These are phyloP conservation scores for Gloeophyllum trabeum DNA, from an alignment of 768 basidiomycete genomes.

Conservation along the genomic window DNA sequence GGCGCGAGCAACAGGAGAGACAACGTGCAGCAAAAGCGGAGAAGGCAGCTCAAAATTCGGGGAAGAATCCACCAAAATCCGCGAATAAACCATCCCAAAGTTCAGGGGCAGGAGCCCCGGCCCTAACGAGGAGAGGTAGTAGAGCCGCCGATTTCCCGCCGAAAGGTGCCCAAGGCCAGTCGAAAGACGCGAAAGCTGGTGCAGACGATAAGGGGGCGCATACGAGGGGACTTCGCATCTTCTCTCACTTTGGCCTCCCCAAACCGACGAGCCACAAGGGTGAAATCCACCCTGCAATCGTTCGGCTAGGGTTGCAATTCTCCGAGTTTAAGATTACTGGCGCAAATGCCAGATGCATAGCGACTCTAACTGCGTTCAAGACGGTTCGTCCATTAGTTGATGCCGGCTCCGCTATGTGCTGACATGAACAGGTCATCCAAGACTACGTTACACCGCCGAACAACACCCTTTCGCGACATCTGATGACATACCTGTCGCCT, in stretches of 20 bases:
- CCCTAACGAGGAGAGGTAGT: neutral
- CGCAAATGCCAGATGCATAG: conserved; percentile 92
- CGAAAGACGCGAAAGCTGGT: conserved; percentile 9
- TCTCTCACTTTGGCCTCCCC: conserved; percentile 76
- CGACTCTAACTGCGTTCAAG: conserved; percentile 85
- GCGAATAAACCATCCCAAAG: neutral
- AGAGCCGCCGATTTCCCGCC: neutral
- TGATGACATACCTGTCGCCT: conserved; percentile 85
- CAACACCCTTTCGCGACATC: conserved; percentile 80
- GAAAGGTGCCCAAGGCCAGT: neutral
- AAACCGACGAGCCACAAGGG: conserved; percentile 54
- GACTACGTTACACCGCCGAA: conserved; percentile 82
- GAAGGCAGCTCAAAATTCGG: conserved; percentile 3
- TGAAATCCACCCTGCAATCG: conserved; percentile 84
- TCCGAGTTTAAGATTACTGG: conserved; percentile 88
- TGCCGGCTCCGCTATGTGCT: conserved; percentile 1
- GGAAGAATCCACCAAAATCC: neutral
- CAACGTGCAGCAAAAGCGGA: conserved; percentile 11
- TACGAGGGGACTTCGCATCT: conserved; percentile 67
- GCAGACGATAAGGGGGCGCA: conserved; percentile 22
- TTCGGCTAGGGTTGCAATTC: conserved; percentile 82
- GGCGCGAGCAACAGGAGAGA: conserved; percentile 11
- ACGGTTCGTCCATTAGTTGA: conserved; percentile 39
- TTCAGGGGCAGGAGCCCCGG: neutral
- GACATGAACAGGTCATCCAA: conserved; percentile 61